Evolutionary conservation across 73 alveolate genomes (phyloP).

Genomic region (Uronychia binucleata): DNA sequence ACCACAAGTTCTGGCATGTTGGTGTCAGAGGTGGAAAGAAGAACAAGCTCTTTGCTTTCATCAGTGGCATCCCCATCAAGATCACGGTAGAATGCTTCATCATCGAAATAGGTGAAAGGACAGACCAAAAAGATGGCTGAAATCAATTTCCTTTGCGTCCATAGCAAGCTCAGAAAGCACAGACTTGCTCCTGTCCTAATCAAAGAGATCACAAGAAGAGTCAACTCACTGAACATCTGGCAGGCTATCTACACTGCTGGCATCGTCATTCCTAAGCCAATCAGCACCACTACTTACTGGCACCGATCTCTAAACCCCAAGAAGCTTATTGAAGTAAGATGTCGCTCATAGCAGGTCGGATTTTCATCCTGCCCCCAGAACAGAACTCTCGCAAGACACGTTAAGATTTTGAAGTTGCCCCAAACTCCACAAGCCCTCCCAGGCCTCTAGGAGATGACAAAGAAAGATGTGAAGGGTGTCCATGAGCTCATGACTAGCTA

Average conservation of each 20-base stretch:
- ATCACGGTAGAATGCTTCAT: constrained; percentile 33
- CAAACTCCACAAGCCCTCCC: constrained; percentile 55
- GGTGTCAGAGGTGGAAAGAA: constrained; percentile 76
- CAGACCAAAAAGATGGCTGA: constrained; percentile 95
- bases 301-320: constrained; percentile 95
- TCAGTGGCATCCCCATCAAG: constrained; percentile 95
- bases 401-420: constrained; percentile 82
- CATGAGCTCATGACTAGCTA: constrained; percentile 62
- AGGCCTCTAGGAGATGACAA: constrained; percentile 78
- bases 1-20: constrained; percentile 78
- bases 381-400: constrained; percentile 81
- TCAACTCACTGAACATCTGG: constrained; percentile 91
- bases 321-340: constrained; percentile 82
- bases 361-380: constrained; percentile 65
- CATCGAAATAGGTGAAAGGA: constrained; percentile 50
- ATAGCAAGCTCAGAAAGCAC: constrained; percentile 91
- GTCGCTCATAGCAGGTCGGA: constrained; percentile 67
- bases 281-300: constrained; percentile 82
- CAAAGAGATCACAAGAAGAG: constrained; percentile 97
- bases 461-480: constrained; percentile 82
- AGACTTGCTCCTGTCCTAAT: constrained; percentile 95
- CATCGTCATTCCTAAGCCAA: constrained; percentile 86
- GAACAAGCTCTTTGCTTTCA: constrained; percentile 93
- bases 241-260: constrained; percentile 96
- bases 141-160: constrained; percentile 98